Base-by-base conservation (phyloP, 108 stramenopile species). In the Fragilariopsis cylindrus region DNA sequence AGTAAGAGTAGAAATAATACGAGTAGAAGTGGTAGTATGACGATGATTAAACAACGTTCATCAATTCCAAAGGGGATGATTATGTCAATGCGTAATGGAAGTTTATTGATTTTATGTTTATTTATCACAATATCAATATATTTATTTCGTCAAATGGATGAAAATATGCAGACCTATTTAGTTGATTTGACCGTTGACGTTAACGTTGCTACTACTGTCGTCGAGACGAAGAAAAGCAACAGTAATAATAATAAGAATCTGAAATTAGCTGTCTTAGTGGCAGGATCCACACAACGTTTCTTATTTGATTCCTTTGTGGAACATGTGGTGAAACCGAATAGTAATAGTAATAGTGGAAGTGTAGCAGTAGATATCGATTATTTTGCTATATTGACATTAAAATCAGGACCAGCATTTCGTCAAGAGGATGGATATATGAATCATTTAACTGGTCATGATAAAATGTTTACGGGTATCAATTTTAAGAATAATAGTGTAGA, bases 331-430 rank as follows among this genome's bases (percentile, higher is more conserved):
- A 48, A 0, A 48, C 7, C 13, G 39, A 4, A 8, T 16, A 65
- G n/a, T 44, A 41, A 21, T 8, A 57, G 57, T n/a, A n/a, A 5
- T 4, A 56, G 0, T 19, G 8, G 19, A 56, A 11, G n/a, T 30
- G 9, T 8, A 2, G 4, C 3, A 1, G 48, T 50, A 0, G 45
- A 39, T 44, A 52, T 68, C 7, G 67, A 68, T 40, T 68, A 50
- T 16, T 68, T 68, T 68, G 67, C 67, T 0, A 13, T 52, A 41
- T 39, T 68, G 0, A 50, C 67, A 15, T 18, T 50, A 3, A 5
- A 68, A 68, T 68, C 67, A 48, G 67, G 67, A 9, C 48, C 67
- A 4, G 67, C 67, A 47, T 68, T 68, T 40, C 67, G 67, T 39
- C 67, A 68, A 18, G 48, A 21, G 4, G 19, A 3, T 5, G 67